Evolutionary conservation across 2,329 filamentous ascomycete genomes (phyloP), one percentile per base, ranked within the genome.

Genomic region (Cryphonectria naterciae): DNA sequence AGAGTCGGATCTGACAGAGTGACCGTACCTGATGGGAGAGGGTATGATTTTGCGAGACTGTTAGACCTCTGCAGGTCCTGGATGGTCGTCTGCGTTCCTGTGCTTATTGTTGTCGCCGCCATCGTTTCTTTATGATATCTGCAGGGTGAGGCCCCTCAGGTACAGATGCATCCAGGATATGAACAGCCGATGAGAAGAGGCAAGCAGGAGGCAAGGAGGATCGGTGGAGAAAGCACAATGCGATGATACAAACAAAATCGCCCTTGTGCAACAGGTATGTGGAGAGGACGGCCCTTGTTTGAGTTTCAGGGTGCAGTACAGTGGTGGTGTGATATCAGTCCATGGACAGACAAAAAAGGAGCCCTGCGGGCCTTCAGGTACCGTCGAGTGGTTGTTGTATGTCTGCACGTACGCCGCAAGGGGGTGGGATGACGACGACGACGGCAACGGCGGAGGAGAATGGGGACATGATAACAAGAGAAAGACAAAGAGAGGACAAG

Each of bases 71-170:
- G 68, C 68, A 71, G 56, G 37, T 68, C 70, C 35, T 72, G 67
- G 62, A 54, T 52, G 52, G 70, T 68, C 39, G 72, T 73, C 65
- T 73, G 72, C 49, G 72, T 73, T 22, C 65, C 70, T 32, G 68
- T 66, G 65, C 68, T 73, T 43, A 64, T 65, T 49, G 68, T 72
- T 32, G 71, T 67, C 71, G 70, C 69, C 37, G 71, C 67, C 71
- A 72, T 72, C 32, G 54, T 70, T 22, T n/a, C 37, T 39, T 22
- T 15, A 43, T 10, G 6, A 49, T 49, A 56, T 8, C 43, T 28
- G 52, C 25, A 19, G 22, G 60, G 13, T 65, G 35, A n/a, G 10
- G 2, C 19, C 6, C 39, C 52, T 61, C 54, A 37, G 19, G 10
- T 46, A 39, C 58, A 52, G 32, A 62, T 52, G 49, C 56, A 62